Evolutionary conservation across 1,139 yeast genomes (phyloP), one percentile per base, ranked within the genome.

Genomic region (Pichia sp.): DNA sequence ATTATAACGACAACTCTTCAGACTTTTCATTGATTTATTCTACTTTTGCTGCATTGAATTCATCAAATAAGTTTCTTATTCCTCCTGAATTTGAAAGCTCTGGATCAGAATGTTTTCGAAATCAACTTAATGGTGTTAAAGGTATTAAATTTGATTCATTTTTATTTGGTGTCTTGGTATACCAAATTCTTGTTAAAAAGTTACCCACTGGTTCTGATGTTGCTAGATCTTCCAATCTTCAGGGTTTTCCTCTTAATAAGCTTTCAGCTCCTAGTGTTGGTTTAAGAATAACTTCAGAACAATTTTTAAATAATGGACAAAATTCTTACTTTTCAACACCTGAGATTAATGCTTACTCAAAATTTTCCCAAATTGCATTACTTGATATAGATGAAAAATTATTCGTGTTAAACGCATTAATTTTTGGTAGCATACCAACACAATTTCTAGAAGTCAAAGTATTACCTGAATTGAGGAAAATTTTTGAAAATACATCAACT

Each of bases 391-490:
- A 63, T 18, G 82, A 81, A 47, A 82, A 81, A 58, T 62, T 78
- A 46, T 70, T 69, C 2, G 73, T 81, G 48, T 75, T 83, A 59
- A 78, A 70, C 53, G 61, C 76, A 57, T 56, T 77, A 60, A 42
- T 59, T 43, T 54, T 64, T 33, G 61, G 66, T 32, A 41, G 40
- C 4, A 36, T 62, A 2, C 87, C 94, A 1, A 74, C 76, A 0
- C 86, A 84, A 1, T 80, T 80, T 53, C 68, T 85, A 46, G 82
- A 81, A 46, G 68, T 75, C 53, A 77, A 78, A 55, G 68, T 87
- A n/a, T 64, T 88, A 35, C 95, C 95, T 0, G 87, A 83, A 57
- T 65, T 86, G 32, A 69, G 76, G n/a, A 66, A 66, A 4, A 68
- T 71, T 43, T 70, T 75, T 53, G 52, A 52, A 28, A 40, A 43